Conservation (phyloP, 257 asterid species). For the Solanum pimpinellifolium region DNA sequence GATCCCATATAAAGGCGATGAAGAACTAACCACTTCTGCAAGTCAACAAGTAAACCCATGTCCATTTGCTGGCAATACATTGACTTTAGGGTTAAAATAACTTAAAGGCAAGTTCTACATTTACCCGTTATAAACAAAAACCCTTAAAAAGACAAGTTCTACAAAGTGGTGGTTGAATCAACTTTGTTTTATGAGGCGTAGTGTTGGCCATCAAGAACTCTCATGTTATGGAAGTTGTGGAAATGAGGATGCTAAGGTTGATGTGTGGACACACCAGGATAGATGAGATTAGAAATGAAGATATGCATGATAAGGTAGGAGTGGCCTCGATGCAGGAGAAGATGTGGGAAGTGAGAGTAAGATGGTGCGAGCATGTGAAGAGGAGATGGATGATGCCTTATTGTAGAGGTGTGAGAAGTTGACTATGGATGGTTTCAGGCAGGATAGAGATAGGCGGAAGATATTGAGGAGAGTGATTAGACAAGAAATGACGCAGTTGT, state of each 20-base stretch:
- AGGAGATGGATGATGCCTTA: neutral
- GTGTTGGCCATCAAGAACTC: neutral
- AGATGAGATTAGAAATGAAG: neutral
- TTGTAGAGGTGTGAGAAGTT: neutral
- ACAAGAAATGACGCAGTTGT: neutral
- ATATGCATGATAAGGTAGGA: neutral
- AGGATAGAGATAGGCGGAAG: neutral
- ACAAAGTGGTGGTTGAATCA: neutral
- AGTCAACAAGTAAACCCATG: neutral
- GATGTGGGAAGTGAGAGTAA: neutral
- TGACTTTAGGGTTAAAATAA: neutral
- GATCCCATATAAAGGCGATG: neutral
- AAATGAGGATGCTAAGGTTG: neutral
- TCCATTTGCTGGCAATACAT: neutral
- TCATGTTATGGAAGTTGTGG: neutral
- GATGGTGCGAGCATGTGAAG: neutral
- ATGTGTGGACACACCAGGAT: neutral
- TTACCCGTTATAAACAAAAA: neutral
- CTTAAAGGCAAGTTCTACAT: neutral
- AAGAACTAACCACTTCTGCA: neutral
- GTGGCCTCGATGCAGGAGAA: neutral
- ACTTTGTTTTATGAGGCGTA: neutral
- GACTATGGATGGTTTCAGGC: neutral
- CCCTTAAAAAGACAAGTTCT: neutral
- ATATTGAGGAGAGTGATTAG: neutral